These are phyloP conservation scores for Botrytis byssoidea DNA, from an alignment of 2,329 filamentous ascomycete species.

Conservation along the genomic window DNA sequence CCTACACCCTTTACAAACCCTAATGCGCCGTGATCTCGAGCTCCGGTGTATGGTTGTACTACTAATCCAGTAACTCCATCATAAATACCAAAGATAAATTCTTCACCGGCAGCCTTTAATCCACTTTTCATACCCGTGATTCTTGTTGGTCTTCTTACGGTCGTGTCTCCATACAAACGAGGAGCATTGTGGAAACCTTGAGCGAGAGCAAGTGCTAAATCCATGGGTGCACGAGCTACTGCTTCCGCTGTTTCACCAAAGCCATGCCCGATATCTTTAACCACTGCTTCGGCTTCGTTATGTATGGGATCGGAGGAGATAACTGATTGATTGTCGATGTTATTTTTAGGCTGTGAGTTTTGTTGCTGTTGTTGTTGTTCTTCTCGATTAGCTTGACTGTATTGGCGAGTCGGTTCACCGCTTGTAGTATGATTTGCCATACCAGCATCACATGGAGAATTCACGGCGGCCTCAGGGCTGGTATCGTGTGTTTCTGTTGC, in stretches of 20 bases:
- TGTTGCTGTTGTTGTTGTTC: constrained; percentile 4
- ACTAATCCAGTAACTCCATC: constrained; percentile 65
- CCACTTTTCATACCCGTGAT: constrained; percentile 60
- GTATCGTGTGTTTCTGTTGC: not conserved
- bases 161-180: constrained; percentile 67
- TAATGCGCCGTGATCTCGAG: constrained; percentile 31
- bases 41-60: constrained; percentile 56
- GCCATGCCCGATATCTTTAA: constrained; percentile 33
- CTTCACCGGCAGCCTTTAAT: constrained; percentile 53
- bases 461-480: not conserved
- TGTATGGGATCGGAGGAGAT: constrained; percentile 31
- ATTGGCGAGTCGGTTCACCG: constrained; percentile 25
- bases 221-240: constrained; percentile 51
- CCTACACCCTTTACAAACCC: constrained; percentile 19
- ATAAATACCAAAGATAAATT: constrained; percentile 62
- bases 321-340: constrained; percentile 23
- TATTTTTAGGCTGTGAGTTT: not conserved
- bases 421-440: constrained; percentile 15
- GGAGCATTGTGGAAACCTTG: constrained; percentile 72
- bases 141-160: constrained; percentile 63
- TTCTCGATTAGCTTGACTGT: constrained; percentile 5
- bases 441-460: not conserved
- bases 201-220: constrained; percentile 54
- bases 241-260: constrained; percentile 35
- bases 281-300: constrained; percentile 31